A percentile compares a stretch with the other conserved stretches of the same genome.
Evolutionary conservation across 495 filamentous ascomycete species (phyloP).

Genomic region (Neurospora sublineolata): DNA sequence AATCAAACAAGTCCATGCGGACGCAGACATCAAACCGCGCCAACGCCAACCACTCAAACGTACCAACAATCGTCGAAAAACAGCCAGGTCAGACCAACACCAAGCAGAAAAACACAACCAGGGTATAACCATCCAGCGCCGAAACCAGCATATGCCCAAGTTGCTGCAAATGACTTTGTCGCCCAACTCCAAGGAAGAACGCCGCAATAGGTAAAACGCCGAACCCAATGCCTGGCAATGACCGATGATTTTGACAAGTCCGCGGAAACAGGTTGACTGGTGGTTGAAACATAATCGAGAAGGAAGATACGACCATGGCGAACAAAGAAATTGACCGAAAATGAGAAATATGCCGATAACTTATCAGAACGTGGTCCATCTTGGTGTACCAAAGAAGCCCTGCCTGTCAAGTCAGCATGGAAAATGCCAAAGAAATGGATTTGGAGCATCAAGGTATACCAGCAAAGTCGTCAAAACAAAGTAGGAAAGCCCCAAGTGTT

Average conservation of each 20-base stretch:
- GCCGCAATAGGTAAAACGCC: neutral
- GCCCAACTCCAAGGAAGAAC: neutral
- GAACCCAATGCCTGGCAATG: neutral
- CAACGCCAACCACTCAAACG: neutral
- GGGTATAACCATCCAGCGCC: neutral
- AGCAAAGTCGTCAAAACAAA: neutral
- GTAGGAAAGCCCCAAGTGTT: neutral
- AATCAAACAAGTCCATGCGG: neutral
- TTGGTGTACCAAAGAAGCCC: neutral
- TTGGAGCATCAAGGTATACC: neutral
- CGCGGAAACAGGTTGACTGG: neutral
- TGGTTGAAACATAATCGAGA: neutral
- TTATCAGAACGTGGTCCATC: neutral
- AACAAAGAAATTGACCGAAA: neutral
- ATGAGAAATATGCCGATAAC: neutral
- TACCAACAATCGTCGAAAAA: neutral
- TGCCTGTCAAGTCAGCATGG: neutral
- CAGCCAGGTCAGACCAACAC: neutral
- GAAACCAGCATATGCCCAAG: neutral
- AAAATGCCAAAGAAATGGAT: neutral
- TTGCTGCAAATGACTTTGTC: neutral
- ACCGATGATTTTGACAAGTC: neutral
- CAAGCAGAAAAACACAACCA: neutral
- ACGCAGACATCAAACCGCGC: neutral
- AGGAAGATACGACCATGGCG: neutral